Evolutionary conservation across 352 stramenopile genomes (phyloP).

Genomic region (Globisporangium lucens): DNA sequence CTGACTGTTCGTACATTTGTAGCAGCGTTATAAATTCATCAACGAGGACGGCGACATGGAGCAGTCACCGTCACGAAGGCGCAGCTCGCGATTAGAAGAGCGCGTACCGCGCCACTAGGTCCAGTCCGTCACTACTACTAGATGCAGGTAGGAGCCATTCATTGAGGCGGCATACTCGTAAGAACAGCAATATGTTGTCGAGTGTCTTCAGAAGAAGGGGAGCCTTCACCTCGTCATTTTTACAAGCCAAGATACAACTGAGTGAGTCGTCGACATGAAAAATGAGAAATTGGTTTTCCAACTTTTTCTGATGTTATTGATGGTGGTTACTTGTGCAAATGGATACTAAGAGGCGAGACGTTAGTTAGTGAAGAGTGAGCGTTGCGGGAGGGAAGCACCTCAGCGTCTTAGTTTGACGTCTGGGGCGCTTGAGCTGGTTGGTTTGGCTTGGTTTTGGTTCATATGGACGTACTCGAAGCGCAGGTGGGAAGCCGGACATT

Average conservation of each 20-base stretch:
- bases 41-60: slow-evolving; percentile 7
- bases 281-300: neutral
- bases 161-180: neutral
- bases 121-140: neutral
- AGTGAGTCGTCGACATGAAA: neutral
- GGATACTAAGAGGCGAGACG: neutral
- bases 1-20: neutral
- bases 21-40: slow-evolving; percentile 14
- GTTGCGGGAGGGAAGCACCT: neutral
- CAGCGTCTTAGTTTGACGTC: neutral
- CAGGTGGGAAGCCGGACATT: neutral
- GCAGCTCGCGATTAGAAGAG: slow-evolving; percentile 13
- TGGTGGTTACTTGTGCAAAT: neutral
- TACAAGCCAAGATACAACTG: too few relatives aligned
- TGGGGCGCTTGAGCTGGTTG: neutral
- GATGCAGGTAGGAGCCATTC: neutral
- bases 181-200: neutral
- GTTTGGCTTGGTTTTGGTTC: neutral
- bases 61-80: slow-evolving; percentile 7
- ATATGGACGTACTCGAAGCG: slow-evolving; percentile 1
- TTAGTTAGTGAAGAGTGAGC: neutral
- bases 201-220: neutral
- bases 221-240: neutral
- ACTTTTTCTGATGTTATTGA: neutral
- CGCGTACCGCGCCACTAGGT: neutral